Percentiles rank a stretch among this genome's conserved stretches.
Conservation (phyloP, 2,329 filamentous ascomycete genomes). For the Aspergillus sp. region DNA sequence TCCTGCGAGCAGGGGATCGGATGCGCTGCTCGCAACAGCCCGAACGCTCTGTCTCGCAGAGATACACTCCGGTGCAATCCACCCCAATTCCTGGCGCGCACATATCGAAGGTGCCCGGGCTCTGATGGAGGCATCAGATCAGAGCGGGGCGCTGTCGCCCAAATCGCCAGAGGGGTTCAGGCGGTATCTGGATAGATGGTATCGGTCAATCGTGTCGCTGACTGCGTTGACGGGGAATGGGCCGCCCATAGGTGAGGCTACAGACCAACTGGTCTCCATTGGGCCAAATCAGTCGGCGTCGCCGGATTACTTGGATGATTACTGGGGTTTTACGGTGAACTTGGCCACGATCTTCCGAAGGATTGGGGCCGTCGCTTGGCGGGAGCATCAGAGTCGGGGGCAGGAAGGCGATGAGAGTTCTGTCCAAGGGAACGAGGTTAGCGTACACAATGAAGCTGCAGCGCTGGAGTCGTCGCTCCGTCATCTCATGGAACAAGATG, state of each 20-base stretch:
- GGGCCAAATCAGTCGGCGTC: conserved; percentile 13
- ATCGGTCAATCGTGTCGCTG: conserved; percentile 45
- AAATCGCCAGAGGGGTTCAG: conserved; percentile 35
- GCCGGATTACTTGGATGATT: conserved; percentile 44
- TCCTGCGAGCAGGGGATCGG: conserved; percentile 32
- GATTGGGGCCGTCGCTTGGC: conserved; percentile 42
- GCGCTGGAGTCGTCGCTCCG: conserved; percentile 37
- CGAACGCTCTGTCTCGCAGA: conserved; percentile 47
- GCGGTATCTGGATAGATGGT: conserved; percentile 44
- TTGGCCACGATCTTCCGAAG: conserved; percentile 41
- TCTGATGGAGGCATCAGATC: conserved; percentile 33
- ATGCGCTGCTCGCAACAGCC: conserved; percentile 44
- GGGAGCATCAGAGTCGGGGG: conserved; percentile 25
- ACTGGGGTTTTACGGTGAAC: conserved; percentile 46
- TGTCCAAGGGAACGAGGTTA: conserved; percentile 23
- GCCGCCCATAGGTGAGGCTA: conserved; percentile 34
- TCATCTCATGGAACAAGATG: conserved; percentile 36
- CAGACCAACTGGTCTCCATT: conserved; percentile 19
- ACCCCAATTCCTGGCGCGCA: conserved; percentile 45
- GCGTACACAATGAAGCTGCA: conserved; percentile 32
- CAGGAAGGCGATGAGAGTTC: conserved; percentile 13
- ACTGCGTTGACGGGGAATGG: conserved; percentile 44
- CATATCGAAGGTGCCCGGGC: conserved; percentile 47
- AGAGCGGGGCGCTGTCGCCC: conserved; percentile 24
- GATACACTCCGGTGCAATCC: conserved; percentile 44